phyloP scores from a whole-genome alignment of 2,329 filamentous ascomycete species.

The Arthrobotrys sphaeroides region DNA sequence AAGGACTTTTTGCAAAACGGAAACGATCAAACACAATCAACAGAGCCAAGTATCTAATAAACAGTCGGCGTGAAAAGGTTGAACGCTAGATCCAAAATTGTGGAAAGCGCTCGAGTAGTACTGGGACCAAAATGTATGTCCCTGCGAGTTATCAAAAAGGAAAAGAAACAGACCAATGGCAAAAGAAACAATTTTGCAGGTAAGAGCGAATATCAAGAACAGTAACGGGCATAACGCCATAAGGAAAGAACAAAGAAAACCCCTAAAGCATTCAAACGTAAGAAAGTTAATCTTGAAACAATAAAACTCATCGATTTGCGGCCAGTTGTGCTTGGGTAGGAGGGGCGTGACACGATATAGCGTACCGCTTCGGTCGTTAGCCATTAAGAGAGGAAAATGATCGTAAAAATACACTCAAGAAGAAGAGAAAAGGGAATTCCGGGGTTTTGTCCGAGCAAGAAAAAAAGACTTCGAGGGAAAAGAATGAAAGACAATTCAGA shows the following conservation, averaged over 20 bases:
- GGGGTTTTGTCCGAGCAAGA: slow-evolving; percentile 3
- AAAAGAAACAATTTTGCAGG: slow-evolving; percentile 24
- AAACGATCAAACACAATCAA: slow-evolving; percentile 13
- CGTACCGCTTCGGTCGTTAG: slow-evolving; percentile 43
- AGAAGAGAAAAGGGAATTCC: slow-evolving; percentile 40
- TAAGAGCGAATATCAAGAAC: slow-evolving; percentile 15
- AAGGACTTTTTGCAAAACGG: slow-evolving; percentile 44
- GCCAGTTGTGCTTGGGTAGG: slow-evolving; percentile 6
- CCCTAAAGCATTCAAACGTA: slow-evolving; percentile 40
- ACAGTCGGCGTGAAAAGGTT: slow-evolving; percentile 8
- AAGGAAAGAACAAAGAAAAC: slow-evolving; percentile 23
- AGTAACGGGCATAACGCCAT: slow-evolving; percentile 49
- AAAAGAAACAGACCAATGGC: background rate
- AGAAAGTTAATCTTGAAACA: slow-evolving; percentile 43
- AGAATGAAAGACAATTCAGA: slow-evolving; percentile 22
- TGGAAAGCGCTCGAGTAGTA: slow-evolving; percentile 21
- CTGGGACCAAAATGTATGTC: slow-evolving; percentile 15
- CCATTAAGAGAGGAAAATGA: slow-evolving; percentile 47
- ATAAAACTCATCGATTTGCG: slow-evolving; percentile 26
- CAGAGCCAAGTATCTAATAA: slow-evolving; percentile 38
- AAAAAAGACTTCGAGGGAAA: slow-evolving; percentile 22
- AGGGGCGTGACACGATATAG: slow-evolving; percentile 32
- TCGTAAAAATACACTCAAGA: slow-evolving; percentile 55
- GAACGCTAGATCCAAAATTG: slow-evolving; percentile 22
- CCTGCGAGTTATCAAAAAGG: background rate